These are phyloP conservation scores for Trametes hirsuta DNA, from an alignment of 1,284 basidiomycete genomes.

Conservation along the genomic window DNA sequence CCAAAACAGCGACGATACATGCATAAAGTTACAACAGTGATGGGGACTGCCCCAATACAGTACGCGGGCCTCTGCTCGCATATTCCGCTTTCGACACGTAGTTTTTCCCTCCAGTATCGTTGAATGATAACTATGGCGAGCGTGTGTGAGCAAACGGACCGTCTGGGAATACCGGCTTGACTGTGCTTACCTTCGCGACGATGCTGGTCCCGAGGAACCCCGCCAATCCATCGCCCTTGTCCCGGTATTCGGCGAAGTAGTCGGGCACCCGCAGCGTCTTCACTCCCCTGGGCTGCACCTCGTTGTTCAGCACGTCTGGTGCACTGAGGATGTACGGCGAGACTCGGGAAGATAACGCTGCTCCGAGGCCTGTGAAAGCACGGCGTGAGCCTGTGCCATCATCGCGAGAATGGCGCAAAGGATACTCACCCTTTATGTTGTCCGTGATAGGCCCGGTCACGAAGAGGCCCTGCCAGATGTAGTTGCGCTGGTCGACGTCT, in stretches of 20 bases:
- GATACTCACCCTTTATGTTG: slow-evolving; percentile 71
- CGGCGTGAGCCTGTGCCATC: not conserved
- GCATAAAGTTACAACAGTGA: slow-evolving; percentile 54
- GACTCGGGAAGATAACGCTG: slow-evolving; percentile 78
- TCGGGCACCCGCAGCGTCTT: slow-evolving; percentile 82
- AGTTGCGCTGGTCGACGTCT: slow-evolving; percentile 68
- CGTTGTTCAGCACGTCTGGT: slow-evolving; percentile 66
- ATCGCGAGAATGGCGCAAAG: slow-evolving; percentile 6
- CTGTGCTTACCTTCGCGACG: slow-evolving; percentile 65
- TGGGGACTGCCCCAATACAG: slow-evolving; percentile 76
- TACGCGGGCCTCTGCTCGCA: slow-evolving; percentile 66
- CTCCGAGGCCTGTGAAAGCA: slow-evolving; percentile 55
- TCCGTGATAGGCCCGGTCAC: slow-evolving; percentile 83
- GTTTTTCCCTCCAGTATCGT: slow-evolving; percentile 63
- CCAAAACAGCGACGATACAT: slow-evolving; percentile 5
- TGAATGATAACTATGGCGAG: slow-evolving; percentile 56
- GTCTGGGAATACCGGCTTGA: not conserved
- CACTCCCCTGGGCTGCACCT: slow-evolving; percentile 71
- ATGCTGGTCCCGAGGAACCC: slow-evolving; percentile 89
- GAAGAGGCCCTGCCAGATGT: slow-evolving; percentile 81
- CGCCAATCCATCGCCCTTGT: slow-evolving; percentile 81
- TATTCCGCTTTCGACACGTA: slow-evolving; percentile 82
- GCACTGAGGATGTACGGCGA: slow-evolving; percentile 69
- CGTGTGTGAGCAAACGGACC: slow-evolving; percentile 10
- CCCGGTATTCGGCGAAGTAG: slow-evolving; percentile 91